Evolutionary conservation across 257 asterid genomes (phyloP).

Genomic region (Penstemon barbatus): DNA sequence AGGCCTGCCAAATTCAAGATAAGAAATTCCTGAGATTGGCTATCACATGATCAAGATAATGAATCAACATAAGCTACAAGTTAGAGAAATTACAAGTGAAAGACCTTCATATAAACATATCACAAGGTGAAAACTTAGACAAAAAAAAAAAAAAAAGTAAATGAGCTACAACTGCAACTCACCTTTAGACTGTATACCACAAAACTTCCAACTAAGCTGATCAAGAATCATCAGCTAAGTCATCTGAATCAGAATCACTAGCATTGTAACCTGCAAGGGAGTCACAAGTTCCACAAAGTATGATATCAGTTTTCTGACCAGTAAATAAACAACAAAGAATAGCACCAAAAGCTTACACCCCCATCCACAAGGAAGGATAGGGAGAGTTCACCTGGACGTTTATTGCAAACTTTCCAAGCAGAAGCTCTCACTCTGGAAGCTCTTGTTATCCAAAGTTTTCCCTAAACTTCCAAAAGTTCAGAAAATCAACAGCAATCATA

Average conservation of each 20-base stretch:
- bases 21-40: background rate
- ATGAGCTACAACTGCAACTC: constrained; percentile 22
- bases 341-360: background rate
- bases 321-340: background rate
- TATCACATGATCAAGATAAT: constrained; percentile 5
- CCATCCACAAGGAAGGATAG: background rate
- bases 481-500: background rate
- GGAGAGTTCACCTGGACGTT: constrained; percentile 67
- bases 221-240: constrained; percentile 40
- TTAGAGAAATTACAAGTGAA: background rate
- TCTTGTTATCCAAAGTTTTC: constrained; percentile 57
- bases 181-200: constrained; percentile 30
- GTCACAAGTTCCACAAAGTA: constrained; percentile 1
- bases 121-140: background rate
- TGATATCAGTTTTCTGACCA: background rate
- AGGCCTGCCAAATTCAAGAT: background rate
- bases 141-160: background rate
- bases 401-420: constrained; percentile 66
- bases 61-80: background rate
- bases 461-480: constrained; percentile 45
- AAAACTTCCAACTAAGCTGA: background rate
- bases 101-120: background rate
- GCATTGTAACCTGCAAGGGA: constrained; percentile 63
- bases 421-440: constrained; percentile 73
- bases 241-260: constrained; percentile 80